Conservation (phyloP, 352 stramenopile species). For the Phytopythium sindhum region DNA sequence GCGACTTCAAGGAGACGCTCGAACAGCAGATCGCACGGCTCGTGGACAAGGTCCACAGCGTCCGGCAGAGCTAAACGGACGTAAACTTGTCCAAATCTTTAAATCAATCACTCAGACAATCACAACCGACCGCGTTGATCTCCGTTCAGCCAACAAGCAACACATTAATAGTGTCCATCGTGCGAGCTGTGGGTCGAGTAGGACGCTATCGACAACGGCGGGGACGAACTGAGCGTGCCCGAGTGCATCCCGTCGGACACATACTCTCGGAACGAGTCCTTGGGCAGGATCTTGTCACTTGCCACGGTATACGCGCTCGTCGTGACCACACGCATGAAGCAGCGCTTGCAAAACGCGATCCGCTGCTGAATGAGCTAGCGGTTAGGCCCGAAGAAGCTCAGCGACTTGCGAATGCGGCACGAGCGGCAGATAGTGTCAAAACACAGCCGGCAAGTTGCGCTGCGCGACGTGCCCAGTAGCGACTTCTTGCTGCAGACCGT, state of each 20-base stretch:
- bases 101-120: background rate
- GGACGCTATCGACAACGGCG: slow-evolving; percentile 10
- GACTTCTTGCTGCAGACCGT: slow-evolving; percentile 12
- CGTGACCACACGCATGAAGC: slow-evolving; percentile 26
- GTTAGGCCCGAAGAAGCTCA: slow-evolving; percentile 38
- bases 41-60: no score
- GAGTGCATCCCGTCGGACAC: slow-evolving; percentile 6
- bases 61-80: background rate
- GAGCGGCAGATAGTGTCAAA: slow-evolving; percentile 30
- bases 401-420: slow-evolving; percentile 25
- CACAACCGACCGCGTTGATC: background rate
- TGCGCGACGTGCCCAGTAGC: slow-evolving; percentile 15
- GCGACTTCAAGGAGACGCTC: slow-evolving; percentile 19
- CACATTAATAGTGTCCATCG: slow-evolving; percentile 3
- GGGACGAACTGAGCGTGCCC: slow-evolving; percentile 13
- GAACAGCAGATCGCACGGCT: slow-evolving; percentile 17
- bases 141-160: no score
- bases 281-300: slow-evolving; percentile 28
- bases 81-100: no score
- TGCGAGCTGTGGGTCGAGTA: slow-evolving; percentile 11
- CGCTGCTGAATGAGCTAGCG: slow-evolving; percentile 28
- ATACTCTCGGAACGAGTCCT: slow-evolving; percentile 12
- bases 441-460: slow-evolving; percentile 32
- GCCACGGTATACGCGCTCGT: slow-evolving; percentile 26
- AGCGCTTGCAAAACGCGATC: slow-evolving; percentile 36